Percentiles rank a stretch among this genome's conserved stretches.
phyloP scores from a whole-genome alignment of 257 asterid species.

The Solanum chiquidenum region DNA sequence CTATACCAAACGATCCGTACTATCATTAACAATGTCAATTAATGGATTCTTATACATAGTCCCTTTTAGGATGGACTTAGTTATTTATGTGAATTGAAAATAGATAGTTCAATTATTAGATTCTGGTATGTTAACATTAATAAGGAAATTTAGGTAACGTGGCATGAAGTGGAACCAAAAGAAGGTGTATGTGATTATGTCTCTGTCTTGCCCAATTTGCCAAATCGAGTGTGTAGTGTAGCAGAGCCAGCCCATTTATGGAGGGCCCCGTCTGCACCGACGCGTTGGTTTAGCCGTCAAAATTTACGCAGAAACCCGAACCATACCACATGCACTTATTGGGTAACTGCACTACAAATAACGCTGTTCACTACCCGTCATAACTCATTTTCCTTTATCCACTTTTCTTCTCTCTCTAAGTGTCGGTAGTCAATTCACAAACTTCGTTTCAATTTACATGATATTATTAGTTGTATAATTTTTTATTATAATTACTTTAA shows the following conservation, averaged over 20 bases:
- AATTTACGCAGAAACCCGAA: background rate
- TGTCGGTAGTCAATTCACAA: background rate
- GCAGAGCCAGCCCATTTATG: background rate
- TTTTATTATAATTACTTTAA: too few species aligned
- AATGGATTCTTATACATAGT: too few species aligned
- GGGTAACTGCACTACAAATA: background rate
- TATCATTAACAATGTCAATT: too few species aligned
- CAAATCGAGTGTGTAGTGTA: background rate
- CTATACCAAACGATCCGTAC: background rate
- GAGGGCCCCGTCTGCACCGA: background rate
- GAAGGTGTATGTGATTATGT: background rate
- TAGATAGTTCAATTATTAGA: background rate
- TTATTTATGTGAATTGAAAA: background rate
- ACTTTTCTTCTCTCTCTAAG: background rate
- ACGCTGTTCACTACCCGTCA: background rate
- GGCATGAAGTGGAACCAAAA: background rate
- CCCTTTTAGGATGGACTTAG: background rate
- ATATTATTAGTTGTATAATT: too few species aligned
- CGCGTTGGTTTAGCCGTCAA: background rate
- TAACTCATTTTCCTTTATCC: background rate
- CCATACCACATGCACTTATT: background rate
- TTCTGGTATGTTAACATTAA: background rate
- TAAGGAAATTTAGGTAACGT: background rate
- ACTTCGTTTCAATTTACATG: fast-evolving
- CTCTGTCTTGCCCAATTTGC: background rate